phyloP scores from a whole-genome alignment of 2,329 filamentous ascomycete species.

The Domatiomyces catenatus region DNA sequence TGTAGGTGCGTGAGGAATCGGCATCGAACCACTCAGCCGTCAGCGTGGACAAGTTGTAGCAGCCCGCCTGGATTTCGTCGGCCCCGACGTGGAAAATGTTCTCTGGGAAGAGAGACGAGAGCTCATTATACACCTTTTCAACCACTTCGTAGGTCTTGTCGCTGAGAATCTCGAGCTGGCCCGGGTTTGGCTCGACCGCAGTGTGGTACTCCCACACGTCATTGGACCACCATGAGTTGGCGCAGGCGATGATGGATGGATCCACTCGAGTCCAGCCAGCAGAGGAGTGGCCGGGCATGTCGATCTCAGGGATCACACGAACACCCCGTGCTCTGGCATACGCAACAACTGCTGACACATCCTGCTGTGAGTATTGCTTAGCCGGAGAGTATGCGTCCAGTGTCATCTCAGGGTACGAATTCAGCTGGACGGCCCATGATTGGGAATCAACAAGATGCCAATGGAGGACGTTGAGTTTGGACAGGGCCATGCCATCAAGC shows the following conservation, averaged over 20 bases:
- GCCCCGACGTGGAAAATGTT: slow-evolving; percentile 42
- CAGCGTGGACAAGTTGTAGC: slow-evolving; percentile 41
- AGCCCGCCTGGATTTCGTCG: slow-evolving; percentile 40
- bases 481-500: slow-evolving; percentile 39
- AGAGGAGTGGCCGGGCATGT: slow-evolving; percentile 45
- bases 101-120: slow-evolving; percentile 37
- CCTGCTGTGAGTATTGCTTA: slow-evolving; percentile 31
- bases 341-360: slow-evolving; percentile 31
- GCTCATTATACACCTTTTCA: slow-evolving; percentile 38
- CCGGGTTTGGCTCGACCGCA: slow-evolving; percentile 41
- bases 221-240: slow-evolving; percentile 46
- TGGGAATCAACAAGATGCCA: slow-evolving; percentile 43
- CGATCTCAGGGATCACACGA: slow-evolving; percentile 46
- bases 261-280: slow-evolving; percentile 43
- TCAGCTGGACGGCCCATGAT: slow-evolving; percentile 39
- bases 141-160: slow-evolving; percentile 41
- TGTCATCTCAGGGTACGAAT: slow-evolving; percentile 36
- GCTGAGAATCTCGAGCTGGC: slow-evolving; percentile 41
- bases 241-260: slow-evolving; percentile 40
- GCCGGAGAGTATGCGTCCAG: slow-evolving; percentile 39
- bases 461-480: slow-evolving; percentile 43
- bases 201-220: slow-evolving; percentile 40
- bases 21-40: slow-evolving; percentile 36
- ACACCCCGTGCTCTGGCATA: slow-evolving; percentile 41
- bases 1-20: slow-evolving; percentile 35